A percentile compares a stretch with the other conserved stretches of the same genome.
Evolutionary conservation across 2,329 filamentous ascomycete genomes (phyloP).

Genomic region (Fonsecaea nubica): DNA sequence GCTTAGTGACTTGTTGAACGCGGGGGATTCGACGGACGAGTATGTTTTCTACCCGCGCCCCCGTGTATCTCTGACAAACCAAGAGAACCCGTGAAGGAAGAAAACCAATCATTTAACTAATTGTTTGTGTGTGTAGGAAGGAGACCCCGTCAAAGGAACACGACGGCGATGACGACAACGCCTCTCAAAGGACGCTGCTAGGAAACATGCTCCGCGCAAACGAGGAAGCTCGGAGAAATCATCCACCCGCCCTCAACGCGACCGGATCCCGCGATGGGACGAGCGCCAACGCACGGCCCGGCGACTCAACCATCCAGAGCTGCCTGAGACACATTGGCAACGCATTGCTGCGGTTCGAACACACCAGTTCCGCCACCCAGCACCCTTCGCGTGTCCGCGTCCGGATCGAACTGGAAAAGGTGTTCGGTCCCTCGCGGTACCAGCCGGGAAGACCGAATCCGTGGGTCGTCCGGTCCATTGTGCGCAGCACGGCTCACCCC

Average conservation of each 20-base stretch:
- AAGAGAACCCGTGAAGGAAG: too few relatives aligned
- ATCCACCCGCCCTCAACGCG: constrained; percentile 12
- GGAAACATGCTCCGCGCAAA: constrained; percentile 24
- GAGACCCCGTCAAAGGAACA: constrained; percentile 5
- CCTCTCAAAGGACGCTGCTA: constrained; percentile 11
- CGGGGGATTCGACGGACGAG: constrained; percentile 36
- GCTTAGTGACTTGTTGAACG: constrained; percentile 45
- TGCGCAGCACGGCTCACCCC: background rate
- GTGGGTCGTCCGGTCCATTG: constrained; percentile 15
- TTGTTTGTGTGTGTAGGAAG: background rate
- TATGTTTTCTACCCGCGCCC: background rate
- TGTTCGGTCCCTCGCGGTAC: background rate
- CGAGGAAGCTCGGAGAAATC: constrained; percentile 21
- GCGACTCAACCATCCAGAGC: background rate
- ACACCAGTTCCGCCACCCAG: background rate
- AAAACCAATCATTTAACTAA: too few relatives aligned
- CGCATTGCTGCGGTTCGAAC: constrained; percentile 21
- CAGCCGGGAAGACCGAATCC: background rate
- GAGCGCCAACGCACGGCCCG: background rate
- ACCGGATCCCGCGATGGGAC: constrained; percentile 4
- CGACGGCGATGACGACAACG: background rate
- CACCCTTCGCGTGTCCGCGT: constrained; percentile 8
- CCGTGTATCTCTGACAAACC: too few relatives aligned
- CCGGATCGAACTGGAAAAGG: constrained; percentile 21
- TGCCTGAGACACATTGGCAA: constrained; percentile 17